Percentiles rank a stretch among this genome's conserved stretches.
Evolutionary conservation across 352 stramenopile species (phyloP).

Genomic region (Pythium phragmiticola): DNA sequence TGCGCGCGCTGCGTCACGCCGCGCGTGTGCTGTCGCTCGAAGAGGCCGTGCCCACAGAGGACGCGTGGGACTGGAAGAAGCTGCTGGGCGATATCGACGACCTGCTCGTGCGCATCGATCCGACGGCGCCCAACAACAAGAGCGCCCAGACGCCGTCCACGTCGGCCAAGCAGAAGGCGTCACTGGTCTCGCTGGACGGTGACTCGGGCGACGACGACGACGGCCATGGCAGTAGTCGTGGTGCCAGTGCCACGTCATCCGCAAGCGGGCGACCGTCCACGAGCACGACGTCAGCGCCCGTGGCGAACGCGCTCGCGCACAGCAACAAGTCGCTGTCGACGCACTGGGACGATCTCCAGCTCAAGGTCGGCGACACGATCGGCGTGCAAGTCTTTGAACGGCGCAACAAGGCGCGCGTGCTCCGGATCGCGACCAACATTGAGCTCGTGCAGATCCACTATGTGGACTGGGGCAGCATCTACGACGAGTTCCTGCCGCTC

Average conservation of each 20-base stretch:
- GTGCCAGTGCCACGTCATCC: too few relatives aligned
- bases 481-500: constrained; percentile 76
- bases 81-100: constrained; percentile 73
- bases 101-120: constrained; percentile 58
- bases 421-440: constrained; percentile 66
- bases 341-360: constrained; percentile 63
- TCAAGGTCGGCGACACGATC: constrained; percentile 63
- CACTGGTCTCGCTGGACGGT: constrained; percentile 9
- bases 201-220: background rate
- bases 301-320: constrained; percentile 14
- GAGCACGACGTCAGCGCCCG: constrained; percentile 8
- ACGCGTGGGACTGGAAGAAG: constrained; percentile 81
- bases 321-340: constrained; percentile 29
- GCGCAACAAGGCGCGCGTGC: constrained; percentile 61
- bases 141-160: background rate
- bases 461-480: constrained; percentile 79
- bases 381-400: constrained; percentile 78
- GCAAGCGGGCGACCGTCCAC: background rate
- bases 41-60: constrained; percentile 62
- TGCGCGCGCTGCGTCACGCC: constrained; percentile 61
- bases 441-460: constrained; percentile 80
- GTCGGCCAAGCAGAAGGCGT: background rate
- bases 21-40: constrained; percentile 66
- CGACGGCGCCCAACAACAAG: constrained; percentile 26
- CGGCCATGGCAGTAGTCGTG: too few relatives aligned